Evolutionary conservation across 176 grass and related monocot species (phyloP), one percentile per base, ranked within the genome.

Genomic region (Triticum dicoccoides): DNA sequence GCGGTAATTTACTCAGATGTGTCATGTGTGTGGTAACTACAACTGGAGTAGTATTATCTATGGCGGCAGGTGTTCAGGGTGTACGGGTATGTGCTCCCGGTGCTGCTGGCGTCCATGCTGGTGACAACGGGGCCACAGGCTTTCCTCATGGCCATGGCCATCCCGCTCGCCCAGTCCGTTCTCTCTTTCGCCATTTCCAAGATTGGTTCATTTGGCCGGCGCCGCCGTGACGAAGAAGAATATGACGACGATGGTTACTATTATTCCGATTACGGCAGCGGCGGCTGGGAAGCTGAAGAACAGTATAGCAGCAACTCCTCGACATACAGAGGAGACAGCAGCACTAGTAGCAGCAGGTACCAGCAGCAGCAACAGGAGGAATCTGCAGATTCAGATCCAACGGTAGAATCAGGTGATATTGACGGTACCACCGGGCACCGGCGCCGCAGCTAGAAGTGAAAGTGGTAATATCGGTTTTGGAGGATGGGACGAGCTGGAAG

Each of bases 111-210:
- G 32, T 97, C 92, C 25, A 91, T 93, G 89, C 61, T 95, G 82
- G 74, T 84, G 35, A 38, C 91, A 13, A 91, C 91, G 52, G 95
- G 92, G 56, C 89, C 85, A 27, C 92, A 92, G 45, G 95, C 92
- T 30, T 91, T 97, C 74, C 86, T 97, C 32, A 82, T 97, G 95
- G 95, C 92, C 67, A 89, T 97, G 65, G 92, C 83, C 11, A 51
- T 97, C 64, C 95, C 92, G 47, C 92, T 97, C 29, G 91, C 76
- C 25, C 95, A 97, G 73, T 95, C 92, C 0, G 91, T 80, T 65
- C 52, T 95, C 35, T 95, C 95, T 59, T 78, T 97, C 14, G 69
- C 56, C 52, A 20, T 97, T 15, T 93, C 90, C 90, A 85, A 80
- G 5, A 95, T 51, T 51, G 47, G 0, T 51, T 51, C 83, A 58